Evolutionary conservation across 2,329 filamentous ascomycete genomes (phyloP).

Genomic region (Tricladium varicosporioides): DNA sequence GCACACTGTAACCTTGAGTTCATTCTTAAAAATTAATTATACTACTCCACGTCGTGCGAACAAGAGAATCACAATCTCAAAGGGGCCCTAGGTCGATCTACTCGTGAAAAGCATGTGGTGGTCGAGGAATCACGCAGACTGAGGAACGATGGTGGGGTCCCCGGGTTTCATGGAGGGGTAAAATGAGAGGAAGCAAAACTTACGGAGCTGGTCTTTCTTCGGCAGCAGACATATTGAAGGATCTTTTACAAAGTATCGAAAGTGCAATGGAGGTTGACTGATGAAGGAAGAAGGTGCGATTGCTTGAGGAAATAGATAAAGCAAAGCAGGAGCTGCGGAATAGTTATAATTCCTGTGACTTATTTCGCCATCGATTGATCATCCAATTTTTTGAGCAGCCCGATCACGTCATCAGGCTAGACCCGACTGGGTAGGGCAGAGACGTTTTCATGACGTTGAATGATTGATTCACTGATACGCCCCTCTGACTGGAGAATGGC

Average conservation of each 20-base stretch:
- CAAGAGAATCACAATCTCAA: too few species aligned
- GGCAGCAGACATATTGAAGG: constrained; percentile 11
- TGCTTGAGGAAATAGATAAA: background rate
- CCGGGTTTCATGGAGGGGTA: background rate
- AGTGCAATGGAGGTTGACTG: background rate
- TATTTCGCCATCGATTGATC: background rate
- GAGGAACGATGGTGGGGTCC: background rate
- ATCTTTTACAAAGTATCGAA: background rate
- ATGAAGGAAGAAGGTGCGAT: background rate
- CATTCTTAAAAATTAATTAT: too few species aligned
- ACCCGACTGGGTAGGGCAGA: too few species aligned
- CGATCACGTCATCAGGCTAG: background rate
- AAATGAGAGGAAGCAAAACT: constrained; percentile 3
- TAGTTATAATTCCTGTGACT: background rate
- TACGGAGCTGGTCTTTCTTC: constrained; percentile 21
- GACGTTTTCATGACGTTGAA: too few species aligned
- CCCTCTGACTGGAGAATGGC: too few species aligned
- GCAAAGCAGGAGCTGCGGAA: background rate
- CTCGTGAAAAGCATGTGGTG: too few species aligned
- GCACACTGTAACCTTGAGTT: background rate
- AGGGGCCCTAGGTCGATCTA: too few species aligned
- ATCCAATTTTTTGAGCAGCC: background rate
- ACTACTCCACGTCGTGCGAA: too few species aligned
- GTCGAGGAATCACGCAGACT: background rate
- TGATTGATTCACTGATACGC: too few species aligned